These are phyloP conservation scores for Chenopodium album DNA, from an alignment of 148 eudicot genomes.

Conservation along the genomic window DNA sequence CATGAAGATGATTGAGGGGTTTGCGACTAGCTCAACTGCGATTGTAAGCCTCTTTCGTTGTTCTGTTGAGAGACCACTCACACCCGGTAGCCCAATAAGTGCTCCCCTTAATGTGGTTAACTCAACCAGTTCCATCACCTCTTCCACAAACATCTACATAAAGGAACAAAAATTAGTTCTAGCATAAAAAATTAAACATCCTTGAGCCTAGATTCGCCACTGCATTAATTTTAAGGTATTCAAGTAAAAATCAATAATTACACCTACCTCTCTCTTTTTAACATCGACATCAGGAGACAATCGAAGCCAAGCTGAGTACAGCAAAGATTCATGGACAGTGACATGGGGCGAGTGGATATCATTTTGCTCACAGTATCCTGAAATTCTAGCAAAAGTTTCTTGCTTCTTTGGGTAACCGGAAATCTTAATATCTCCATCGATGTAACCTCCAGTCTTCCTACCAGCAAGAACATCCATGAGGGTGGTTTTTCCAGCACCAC, in stretches of 20 bases:
- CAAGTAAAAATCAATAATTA: not conserved
- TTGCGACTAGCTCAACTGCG: constrained; percentile 80
- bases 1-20: constrained; percentile 87
- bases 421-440: constrained; percentile 61
- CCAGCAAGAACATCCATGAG: constrained; percentile 90
- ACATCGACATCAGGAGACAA: constrained; percentile 57
- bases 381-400: constrained; percentile 74
- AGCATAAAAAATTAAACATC: not conserved
- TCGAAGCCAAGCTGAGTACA: constrained; percentile 80
- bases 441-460: constrained; percentile 76
- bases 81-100: constrained; percentile 65
- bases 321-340: constrained; percentile 70
- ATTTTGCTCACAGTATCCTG: constrained; percentile 88
- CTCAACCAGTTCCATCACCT: constrained; percentile 69
- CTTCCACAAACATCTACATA: constrained; percentile 58
- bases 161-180: not conserved
- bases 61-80: constrained; percentile 74
- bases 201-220: not conserved
- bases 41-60: constrained; percentile 75
- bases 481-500: constrained; percentile 94
- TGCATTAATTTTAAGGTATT: not conserved
- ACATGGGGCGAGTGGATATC: constrained; percentile 88
- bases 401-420: constrained; percentile 82
- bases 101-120: constrained; percentile 47
- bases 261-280: constrained; percentile 55